phyloP scores from a whole-genome alignment of 345 rosid species.

The Raphanus raphanistrum region DNA sequence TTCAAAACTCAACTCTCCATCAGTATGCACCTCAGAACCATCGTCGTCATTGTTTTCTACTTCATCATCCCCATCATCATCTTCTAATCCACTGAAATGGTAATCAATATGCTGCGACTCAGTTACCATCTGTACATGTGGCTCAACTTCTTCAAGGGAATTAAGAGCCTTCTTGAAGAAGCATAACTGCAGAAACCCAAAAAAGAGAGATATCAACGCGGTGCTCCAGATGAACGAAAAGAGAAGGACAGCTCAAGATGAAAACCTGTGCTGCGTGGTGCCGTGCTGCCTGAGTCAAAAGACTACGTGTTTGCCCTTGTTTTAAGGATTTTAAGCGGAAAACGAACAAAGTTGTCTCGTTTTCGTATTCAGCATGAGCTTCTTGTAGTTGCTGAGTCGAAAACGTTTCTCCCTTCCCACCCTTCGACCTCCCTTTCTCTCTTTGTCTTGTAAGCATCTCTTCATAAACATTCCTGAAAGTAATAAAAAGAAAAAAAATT shows the following conservation, averaged over 20 bases:
- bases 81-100: conserved; percentile 79
- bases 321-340: conserved; percentile 90
- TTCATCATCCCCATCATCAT: conserved; percentile 55
- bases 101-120: conserved; percentile 86
- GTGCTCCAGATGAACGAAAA: conserved; percentile 4
- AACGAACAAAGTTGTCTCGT: conserved; percentile 84
- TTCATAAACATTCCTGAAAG: conserved; percentile 64
- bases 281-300: conserved; percentile 93
- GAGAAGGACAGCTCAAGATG: conserved; percentile 14
- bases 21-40: conserved; percentile 53
- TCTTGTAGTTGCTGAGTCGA: conserved; percentile 65
- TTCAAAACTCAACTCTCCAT: conserved; percentile 88
- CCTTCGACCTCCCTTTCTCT: conserved; percentile 76
- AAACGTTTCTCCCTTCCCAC: conserved; percentile 71
- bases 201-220: not conserved
- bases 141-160: conserved; percentile 84
- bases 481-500: conserved; percentile 25
- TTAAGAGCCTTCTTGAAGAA: conserved; percentile 81
- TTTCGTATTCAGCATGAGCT: conserved; percentile 80
- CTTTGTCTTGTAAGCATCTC: conserved; percentile 57
- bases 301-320: conserved; percentile 95
- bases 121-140: conserved; percentile 62
- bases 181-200: conserved; percentile 57
- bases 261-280: conserved; percentile 99
- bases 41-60: conserved; percentile 48